Base-by-base conservation (phyloP, 257 asterid genomes). In the Nicotiana undulata region DNA sequence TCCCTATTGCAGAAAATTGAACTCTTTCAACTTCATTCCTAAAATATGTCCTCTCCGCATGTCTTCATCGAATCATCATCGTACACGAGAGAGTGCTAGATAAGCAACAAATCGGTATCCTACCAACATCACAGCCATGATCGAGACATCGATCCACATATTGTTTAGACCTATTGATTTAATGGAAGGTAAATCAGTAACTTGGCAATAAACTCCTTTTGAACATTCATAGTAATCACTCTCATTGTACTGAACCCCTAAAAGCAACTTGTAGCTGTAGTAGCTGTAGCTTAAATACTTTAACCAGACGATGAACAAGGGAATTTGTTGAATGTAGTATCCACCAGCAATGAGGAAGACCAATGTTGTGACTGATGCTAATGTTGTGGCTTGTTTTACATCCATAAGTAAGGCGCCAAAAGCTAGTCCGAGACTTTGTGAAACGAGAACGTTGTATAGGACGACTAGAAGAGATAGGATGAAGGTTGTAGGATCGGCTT, bases 321-420 rank as follows among this genome's bases (percentile, higher is more conserved):
- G 99, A 9, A 96, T 96, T n/a, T 90, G 96, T 81, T 97, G 90
- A 46, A 96, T 91, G 22, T 92, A 96, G 89, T 94, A 96, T 9
- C 99, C 99, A 63, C 99, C 99, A 4, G 98, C 99, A 77, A 92
- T 92, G 18, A 96, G 95, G 89, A 96, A 96, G 34, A 87, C 97
- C 82, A 96, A 82, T 16, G 98, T 92, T 76, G 96, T 94, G 8
- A 96, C 99, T 4, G 99, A 96, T 67, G 98, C 96, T 85, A 96
- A 83, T 18, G 99, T 96, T 2, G 99, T 93, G 12, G 98, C 99
- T 84, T 96, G 92, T 80, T 96, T 96, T 37, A 92, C 98, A 46
- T 96, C 98, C 98, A 96, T 96, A n/a, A 96, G 91, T 72, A 96
- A 77, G 46, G 99, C 99, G 0, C 99, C 99, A 51, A 91, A 91